Evolutionary conservation across 176 grass and related monocot genomes (phyloP), one percentile per base, ranked within the genome.

Genomic region (Zoysia pacifica): DNA sequence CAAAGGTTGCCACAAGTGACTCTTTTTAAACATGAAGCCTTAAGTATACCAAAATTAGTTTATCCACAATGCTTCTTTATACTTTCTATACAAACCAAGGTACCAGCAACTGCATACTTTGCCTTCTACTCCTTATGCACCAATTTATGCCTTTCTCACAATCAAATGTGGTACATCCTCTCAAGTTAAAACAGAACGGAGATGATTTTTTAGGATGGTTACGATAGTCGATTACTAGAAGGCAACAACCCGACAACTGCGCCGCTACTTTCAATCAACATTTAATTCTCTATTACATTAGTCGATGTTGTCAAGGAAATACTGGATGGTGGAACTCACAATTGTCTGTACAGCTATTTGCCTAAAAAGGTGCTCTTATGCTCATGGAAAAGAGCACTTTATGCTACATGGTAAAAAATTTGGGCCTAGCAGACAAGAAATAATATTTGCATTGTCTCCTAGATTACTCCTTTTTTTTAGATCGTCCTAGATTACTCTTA

Each of bases 1-100:
- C 43, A 63, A 85, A 76, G 48, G 18, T 84, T 77, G 11, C 40
- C 74, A 28, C 28, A 69, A 13, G 44, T 78, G 60, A 69, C 11
- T 50, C 9, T 12, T 18, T 51, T 37, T 40, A 72, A 63, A 49
- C 19, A 75, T 69, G 45, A 78, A 63, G 40, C 39, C 42, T 77
- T 50, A 58, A 46, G 40, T 18, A 38, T 64, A 15, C 14, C 42
- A 11, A 10, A 49, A 49, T 49, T 45, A 6, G 35, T 62, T 15
- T 18, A 61, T 81, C 62, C 45, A 75, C 46, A 58, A 76, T 46
- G 40, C 49, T 69, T 6, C 38, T 28, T 79, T 15, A 7, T 5
- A 69, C 16, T 7, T 41, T 46, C 44, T 37, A 5, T 7, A 69
- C 20, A 79, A 79, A 46, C 14, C 39, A 35, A 69, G 13, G 18